Conservation (phyloP, 1,139 yeast genomes). For the Geotrichum europaeum region DNA sequence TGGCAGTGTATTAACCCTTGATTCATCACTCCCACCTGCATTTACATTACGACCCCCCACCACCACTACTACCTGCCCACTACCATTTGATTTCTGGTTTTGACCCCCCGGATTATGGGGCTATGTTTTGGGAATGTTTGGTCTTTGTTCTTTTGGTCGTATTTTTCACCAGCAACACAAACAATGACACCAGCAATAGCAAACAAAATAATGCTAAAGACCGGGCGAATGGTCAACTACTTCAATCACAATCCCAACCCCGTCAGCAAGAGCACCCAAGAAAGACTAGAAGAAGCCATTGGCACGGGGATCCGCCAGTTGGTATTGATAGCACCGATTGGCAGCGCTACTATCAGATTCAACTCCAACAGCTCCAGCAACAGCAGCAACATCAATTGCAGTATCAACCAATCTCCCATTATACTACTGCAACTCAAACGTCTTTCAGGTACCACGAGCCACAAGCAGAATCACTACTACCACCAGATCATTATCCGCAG, state of each 20-base stretch:
- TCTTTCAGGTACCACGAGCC: neutral
- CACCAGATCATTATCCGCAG: neutral
- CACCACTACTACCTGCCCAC: no score
- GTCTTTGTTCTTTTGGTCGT: neutral
- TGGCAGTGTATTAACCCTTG: no score
- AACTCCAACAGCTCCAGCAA: neutral
- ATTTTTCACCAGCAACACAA: neutral
- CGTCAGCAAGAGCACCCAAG: neutral
- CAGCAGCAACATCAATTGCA: neutral
- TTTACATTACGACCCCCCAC: no score
- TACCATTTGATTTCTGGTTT: no score
- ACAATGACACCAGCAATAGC: neutral
- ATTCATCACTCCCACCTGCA: no score
- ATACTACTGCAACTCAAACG: neutral
- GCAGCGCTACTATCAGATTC: neutral
- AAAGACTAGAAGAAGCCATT: neutral
- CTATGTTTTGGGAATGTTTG: neutral
- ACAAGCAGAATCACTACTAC: neutral
- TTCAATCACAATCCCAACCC: neutral
- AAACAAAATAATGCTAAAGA: neutral
- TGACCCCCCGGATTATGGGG: neutral
- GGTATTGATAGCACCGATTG: neutral
- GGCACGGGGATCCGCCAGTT: neutral
- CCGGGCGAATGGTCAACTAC: neutral
- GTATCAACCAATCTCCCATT: neutral